A percentile compares a stretch with the other conserved stretches of the same genome.
Conservation (phyloP, 2,329 filamentous ascomycete genomes). For the Trichoderma sp. region DNA sequence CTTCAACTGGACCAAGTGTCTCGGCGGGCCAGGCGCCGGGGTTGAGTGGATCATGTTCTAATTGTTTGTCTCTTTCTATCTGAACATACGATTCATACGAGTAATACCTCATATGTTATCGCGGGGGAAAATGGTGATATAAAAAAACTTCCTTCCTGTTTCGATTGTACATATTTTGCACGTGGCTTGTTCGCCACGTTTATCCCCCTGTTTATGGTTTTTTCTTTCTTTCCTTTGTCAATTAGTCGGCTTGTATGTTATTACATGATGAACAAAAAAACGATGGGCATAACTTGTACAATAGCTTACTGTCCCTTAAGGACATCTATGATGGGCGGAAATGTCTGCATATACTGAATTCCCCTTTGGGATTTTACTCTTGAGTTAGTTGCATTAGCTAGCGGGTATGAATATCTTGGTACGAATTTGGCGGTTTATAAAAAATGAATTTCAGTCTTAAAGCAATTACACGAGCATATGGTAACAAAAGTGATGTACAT, state of each 20-base stretch:
- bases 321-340: slow-evolving; percentile 12
- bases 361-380: not conserved
- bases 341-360: slow-evolving; percentile 11
- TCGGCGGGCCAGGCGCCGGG: slow-evolving; percentile 57
- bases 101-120: not conserved
- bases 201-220: not conserved
- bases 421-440: not conserved
- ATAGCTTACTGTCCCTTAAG: slow-evolving; percentile 3
- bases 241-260: slow-evolving; percentile 1
- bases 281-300: slow-evolving; percentile 16
- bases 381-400: slow-evolving; percentile 9
- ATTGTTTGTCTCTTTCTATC: slow-evolving; percentile 24
- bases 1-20: slow-evolving; percentile 60
- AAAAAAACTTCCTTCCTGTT: not conserved
- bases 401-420: slow-evolving; percentile 9
- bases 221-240: not conserved
- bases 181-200: not conserved
- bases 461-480: not conserved
- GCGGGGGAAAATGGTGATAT: not conserved
- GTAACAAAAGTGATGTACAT: not conserved
- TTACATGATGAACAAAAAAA: slow-evolving; percentile 11
- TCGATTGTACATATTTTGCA: not conserved
- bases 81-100: not conserved
- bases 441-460: not conserved
- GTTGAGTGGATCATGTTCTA: slow-evolving; percentile 70